Evolutionary conservation across 345 rosid genomes (phyloP), one percentile per base, ranked within the genome.

Genomic region (Eucalyptus decipiens): DNA sequence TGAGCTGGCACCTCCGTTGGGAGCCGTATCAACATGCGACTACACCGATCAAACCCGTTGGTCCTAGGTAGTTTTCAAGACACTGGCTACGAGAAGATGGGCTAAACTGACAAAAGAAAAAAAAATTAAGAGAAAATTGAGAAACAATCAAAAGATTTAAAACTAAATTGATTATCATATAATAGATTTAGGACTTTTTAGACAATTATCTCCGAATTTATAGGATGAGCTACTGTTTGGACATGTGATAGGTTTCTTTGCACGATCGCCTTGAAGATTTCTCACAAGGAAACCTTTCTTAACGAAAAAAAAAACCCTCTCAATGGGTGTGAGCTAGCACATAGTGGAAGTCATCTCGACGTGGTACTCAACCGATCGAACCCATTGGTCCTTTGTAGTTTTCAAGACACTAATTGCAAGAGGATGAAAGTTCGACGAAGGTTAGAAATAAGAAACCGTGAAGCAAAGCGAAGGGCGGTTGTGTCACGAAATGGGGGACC

Each of bases 131-230:
- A 52, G 2, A 8, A 52, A 52, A 52, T 52, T 52, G 26, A 3
- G 2, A 52, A 52, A 19, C 1, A 8, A 52, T 1, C 9, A 19
- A 19, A 52, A 52, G 0, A 8, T 52, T 52, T 52, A 52, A 0
- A 2, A 52, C 2, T 0, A 19, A 52, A 52, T 52, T 52, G 0
- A 0, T 19, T 4, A 2, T 0, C 0, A 0, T 8, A 19, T 2
- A 52, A 7, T 52, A 52, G 0, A 19, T 19, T 19, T 52, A 52
- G 5, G 2, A 52, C 2, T 8, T 18, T 18, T 19, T 52, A 10
- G 5, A 52, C 5, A 8, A 52, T 8, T 52, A 19, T 19, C 2
- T 1, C 1, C 3, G 10, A 19, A 52, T 52, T 0, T 1, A 52
- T 8, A 51, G 4, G 0, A 51, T 51, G 23, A 51, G 54, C 54